Evolutionary conservation across 306 rosid species (phyloP).

Genomic region (Citrullus mucosospermus): DNA sequence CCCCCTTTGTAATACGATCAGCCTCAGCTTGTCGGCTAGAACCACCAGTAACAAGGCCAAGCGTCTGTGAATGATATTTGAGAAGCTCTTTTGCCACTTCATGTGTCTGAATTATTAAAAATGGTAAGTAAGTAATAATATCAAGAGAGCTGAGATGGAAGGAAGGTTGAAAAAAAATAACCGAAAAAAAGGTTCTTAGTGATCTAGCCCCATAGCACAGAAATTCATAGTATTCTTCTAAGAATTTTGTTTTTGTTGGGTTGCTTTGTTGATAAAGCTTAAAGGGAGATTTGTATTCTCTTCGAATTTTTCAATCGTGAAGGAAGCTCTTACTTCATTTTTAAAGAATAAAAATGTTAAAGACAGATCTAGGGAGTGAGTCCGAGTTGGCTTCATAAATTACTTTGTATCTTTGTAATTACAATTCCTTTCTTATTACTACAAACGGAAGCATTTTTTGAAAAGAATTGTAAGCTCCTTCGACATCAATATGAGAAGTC

Average conservation of each 20-base stretch:
- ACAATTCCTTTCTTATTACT: not conserved
- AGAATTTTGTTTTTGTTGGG: too few relatives aligned
- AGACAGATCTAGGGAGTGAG: not conserved
- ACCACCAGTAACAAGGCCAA: conserved; percentile 84
- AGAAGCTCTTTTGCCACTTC: conserved; percentile 87
- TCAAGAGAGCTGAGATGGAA: not conserved
- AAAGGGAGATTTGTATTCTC: too few relatives aligned
- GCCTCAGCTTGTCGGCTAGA: conserved; percentile 76
- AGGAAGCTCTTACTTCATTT: too few relatives aligned
- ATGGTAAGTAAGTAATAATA: conserved; percentile 5
- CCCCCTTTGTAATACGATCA: conserved; percentile 75
- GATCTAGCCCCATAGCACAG: not conserved
- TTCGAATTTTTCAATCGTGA: too few relatives aligned
- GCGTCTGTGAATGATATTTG: conserved; percentile 82
- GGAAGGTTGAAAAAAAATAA: not conserved
- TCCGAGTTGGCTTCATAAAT: not conserved
- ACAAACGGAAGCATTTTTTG: not conserved
- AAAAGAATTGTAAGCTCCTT: not conserved
- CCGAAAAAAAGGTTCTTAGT: not conserved
- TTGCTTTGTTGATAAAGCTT: too few relatives aligned
- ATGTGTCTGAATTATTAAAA: conserved; percentile 46
- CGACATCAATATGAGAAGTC: not conserved
- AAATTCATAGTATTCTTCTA: too few relatives aligned
- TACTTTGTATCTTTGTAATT: not conserved
- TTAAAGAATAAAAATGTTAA: not conserved